These are phyloP conservation scores for Sporothrix protearum DNA, from an alignment of 2,329 filamentous ascomycete genomes.

Conservation along the genomic window DNA sequence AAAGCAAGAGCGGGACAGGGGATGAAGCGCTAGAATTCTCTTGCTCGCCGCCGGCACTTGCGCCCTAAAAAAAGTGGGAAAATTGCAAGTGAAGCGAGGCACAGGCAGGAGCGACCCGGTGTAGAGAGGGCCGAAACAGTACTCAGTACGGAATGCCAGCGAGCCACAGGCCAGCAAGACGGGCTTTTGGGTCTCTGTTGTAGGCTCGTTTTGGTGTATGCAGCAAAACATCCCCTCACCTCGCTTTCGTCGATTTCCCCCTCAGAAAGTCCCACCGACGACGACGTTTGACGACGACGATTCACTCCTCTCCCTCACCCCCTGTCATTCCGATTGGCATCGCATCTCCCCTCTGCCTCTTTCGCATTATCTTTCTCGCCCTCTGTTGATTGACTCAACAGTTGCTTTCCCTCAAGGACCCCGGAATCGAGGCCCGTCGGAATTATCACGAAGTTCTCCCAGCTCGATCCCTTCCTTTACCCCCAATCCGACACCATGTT, in stretches of 20 bases:
- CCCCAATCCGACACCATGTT: slow-evolving; percentile 61
- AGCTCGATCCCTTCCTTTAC: not conserved
- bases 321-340: slow-evolving; percentile 9
- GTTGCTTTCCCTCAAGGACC: slow-evolving; percentile 11
- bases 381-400: slow-evolving; percentile 10
- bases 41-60: slow-evolving; percentile 14
- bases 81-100: not conserved
- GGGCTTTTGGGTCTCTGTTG: not conserved
- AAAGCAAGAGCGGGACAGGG: not conserved
- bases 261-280: not conserved
- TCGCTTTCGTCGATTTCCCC: not conserved
- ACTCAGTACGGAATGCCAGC: not conserved
- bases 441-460: slow-evolving; percentile 4
- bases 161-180: not conserved
- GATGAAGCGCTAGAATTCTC: not conserved
- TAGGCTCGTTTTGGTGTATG: not conserved
- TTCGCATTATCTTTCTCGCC: not conserved
- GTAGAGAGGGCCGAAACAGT: slow-evolving; percentile 25
- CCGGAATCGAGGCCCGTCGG: not conserved
- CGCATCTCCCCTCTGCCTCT: not conserved
- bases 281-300: slow-evolving; percentile 3
- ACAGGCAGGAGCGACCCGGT: slow-evolving; percentile 12
- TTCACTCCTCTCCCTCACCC: not conserved
- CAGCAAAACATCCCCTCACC: slow-evolving; percentile 8
- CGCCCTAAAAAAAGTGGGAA: not conserved